Base-by-base conservation (phyloP, 2,329 filamentous ascomycete genomes). In the Ambrosiella cleistominuta region DNA sequence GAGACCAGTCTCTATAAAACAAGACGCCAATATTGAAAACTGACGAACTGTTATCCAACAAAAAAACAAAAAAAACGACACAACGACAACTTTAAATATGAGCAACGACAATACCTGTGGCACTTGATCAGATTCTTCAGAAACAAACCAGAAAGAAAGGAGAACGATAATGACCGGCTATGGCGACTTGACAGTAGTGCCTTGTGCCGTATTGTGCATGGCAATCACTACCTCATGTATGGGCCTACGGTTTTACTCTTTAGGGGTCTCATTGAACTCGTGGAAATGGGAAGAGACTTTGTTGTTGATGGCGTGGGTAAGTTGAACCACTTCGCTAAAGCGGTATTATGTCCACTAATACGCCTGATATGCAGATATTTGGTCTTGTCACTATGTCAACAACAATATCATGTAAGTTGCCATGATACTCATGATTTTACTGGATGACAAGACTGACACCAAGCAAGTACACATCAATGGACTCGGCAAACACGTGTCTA, bases 221-320 rank as follows among this genome's bases (percentile, higher is more conserved):
- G 57, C 52, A 13, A 57, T 70, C 3, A 65, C 69, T 3, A 66
- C 66, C 9, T 40, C 65, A 1, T 62, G 68, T 40, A 64, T 69
- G 12, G 59, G 61, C 4, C 51, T 68, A 42, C 68, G 69, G 8
- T 64, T 71, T 55, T 70, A 67, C 57, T 68, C 69, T n/a, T 63
- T 68, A 56, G 62, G 63, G 12, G 61, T 63, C 9, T 61, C 70
- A 55, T 65, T 69, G 36, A 68, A 66, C 60, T 64, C 67, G 50
- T 64, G 69, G 57, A 66, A 66, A 53, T 53, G 63, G 17, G 69
- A 70, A 54, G 68, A 71, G 61, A 69, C 67, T 64, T 63, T 65
- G 19, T 66, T 70, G 51, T 44, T 71, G 13, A 59, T 66, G 12
- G 65, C 68, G 1, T 61, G 69, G 35, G 63, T 68, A 45, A 57